Base-by-base conservation (phyloP, 2,329 filamentous ascomycete species). In the Calonectria pseudoturangicola region DNA sequence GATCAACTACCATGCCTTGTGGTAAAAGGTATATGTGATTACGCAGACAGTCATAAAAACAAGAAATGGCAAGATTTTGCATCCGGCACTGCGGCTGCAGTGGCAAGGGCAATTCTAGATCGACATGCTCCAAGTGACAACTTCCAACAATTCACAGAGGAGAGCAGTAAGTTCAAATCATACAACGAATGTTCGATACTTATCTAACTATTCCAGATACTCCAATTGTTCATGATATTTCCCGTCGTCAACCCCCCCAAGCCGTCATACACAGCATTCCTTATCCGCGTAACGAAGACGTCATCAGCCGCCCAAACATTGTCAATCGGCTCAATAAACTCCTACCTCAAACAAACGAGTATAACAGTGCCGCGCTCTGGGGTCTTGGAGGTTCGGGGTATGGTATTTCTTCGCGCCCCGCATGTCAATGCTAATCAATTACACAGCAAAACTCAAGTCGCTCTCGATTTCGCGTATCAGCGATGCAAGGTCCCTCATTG, bases 401-500 rank as follows among this genome's bases (percentile, higher is more conserved):
- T 1, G 54, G 12, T 21, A 12, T 13, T 41, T 41, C 21, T 25
- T 18, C 16, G 2, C 6, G 25, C 36, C 73, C 0, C 58, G 18
- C 8, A 9, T 72, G 2, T 39, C 68, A 4, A 63, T 66, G 1
- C 43, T 76, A 50, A 71, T 50, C 1, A 63, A 67, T 36, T 36
- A 50, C 70, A 13, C 18, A 73, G 74, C 7, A 76, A 76, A 43
- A 76, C 71, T 1, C 74, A 76, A 60, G 45, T 73, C 2, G 74
- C 74, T 27, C 54, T 76, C 8, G 60, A 71, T 5, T 43, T 76
- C 10, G 73, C 73, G 1, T 54, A 66, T 50, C 45, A 83, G 81
- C 77, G 80, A 79, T 3, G 84, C 80, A 68, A 64, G 83, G 12
- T 79, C 81, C 47, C 81, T 2, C 80, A 82, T 5, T 86, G 79